These are phyloP conservation scores for Colletotrichum liaoningense DNA, from an alignment of 2,329 filamentous ascomycete genomes.

Conservation along the genomic window DNA sequence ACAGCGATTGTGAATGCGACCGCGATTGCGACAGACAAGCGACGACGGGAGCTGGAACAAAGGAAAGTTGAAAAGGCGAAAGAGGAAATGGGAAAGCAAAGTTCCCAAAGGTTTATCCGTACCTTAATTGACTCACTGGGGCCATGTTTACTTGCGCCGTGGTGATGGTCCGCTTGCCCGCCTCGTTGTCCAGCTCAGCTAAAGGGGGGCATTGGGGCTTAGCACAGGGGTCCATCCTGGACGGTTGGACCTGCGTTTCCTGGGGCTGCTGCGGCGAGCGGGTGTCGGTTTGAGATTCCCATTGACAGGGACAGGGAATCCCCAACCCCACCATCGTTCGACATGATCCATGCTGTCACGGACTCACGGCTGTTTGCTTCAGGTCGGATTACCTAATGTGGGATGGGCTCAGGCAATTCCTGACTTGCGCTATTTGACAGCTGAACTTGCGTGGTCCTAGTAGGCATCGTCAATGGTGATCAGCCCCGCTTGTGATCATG, in stretches of 20 bases:
- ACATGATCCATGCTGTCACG: neutral
- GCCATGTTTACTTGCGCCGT: slow-evolving; percentile 22
- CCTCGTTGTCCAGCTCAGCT: slow-evolving; percentile 8
- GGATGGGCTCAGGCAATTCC: neutral
- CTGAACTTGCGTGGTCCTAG: too few relatives aligned
- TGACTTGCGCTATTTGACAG: neutral
- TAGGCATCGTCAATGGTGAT: neutral
- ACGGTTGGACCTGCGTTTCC: neutral
- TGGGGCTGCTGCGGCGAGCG: neutral
- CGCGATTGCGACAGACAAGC: neutral
- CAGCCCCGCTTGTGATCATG: neutral
- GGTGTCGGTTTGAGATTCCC: slow-evolving; percentile 5
- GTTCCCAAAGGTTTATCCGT: neutral
- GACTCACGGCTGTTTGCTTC: neutral
- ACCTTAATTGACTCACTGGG: slow-evolving; percentile 21
- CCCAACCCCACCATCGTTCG: neutral
- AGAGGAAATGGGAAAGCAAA: neutral
- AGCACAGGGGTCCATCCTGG: slow-evolving; percentile 19
- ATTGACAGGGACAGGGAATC: slow-evolving; percentile 1
- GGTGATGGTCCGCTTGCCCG: neutral
- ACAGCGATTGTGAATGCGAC: neutral
- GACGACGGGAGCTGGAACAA: neutral
- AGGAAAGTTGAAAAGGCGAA: neutral
- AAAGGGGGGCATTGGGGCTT: slow-evolving; percentile 13
- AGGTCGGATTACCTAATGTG: slow-evolving; percentile 3